Evolutionary conservation across 2,329 filamentous ascomycete genomes (phyloP), one percentile per base, ranked within the genome.

Genomic region (Xylaria sp.): DNA sequence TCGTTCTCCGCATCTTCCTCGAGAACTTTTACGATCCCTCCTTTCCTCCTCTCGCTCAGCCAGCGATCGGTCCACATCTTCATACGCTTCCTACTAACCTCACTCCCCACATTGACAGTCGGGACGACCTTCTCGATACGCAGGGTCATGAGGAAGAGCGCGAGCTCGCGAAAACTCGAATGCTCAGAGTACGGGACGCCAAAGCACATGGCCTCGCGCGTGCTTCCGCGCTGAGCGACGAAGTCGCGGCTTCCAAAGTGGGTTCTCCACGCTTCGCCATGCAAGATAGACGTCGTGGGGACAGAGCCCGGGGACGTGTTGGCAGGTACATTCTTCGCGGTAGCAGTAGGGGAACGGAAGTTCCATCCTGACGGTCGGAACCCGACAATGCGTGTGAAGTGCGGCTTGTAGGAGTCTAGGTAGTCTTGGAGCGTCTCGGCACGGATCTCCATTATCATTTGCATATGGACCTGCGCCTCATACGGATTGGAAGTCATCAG

Each of bases 141-240:
- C 77, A 99, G 78, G 22, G 90, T 88, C 84, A 96, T 96, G 72
- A 95, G 88, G 76, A 99, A 99, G 86, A 98, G 90, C 0, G 93
- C 95, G 76, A 99, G 80, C 82, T 99, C 96, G 45, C 95, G 86
- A 76, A 99, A 99, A 68, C 92, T 96, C 78, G 92, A 96, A 78
- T 99, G 96, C 81, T 99, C 96, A 58, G 91, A 94, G 77, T 99
- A 99, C 1, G 96, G 96, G 1, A 98, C 96, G 0, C 93, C 94
- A 73, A 96, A 97, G 77, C 94, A 97, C 77, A 91, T 90, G 42
- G 92, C 92, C 73, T 95, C 90, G 54, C 86, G 86, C 2, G 92
- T 94, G 79, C 92, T 94, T 2, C 96, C 96, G 3, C 93, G 86
- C 79, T 97, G 93, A 0, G 93, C 90, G 0, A 89, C 84, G 45